A percentile compares a stretch with the other conserved stretches of the same genome.
Conservation (phyloP, 495 filamentous ascomycete species). For the Pyrenopolyporus hunteri region DNA sequence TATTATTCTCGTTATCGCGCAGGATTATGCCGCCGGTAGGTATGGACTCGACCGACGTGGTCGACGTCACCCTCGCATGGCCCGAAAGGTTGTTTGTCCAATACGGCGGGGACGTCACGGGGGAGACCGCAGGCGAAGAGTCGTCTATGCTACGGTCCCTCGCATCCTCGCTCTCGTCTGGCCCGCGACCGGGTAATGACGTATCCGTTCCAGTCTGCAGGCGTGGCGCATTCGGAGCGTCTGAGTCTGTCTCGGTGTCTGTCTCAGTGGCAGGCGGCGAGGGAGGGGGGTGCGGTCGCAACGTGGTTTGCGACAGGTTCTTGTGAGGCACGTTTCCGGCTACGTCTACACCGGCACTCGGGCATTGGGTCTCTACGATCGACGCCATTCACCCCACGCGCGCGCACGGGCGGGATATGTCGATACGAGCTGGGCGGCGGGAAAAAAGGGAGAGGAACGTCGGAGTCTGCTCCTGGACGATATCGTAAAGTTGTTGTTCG, state of each 20-base stretch:
- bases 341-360: background rate
- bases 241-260: conserved; percentile 33
- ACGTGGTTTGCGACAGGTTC: conserved; percentile 29
- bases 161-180: background rate
- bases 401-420: background rate
- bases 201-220: background rate
- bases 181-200: background rate
- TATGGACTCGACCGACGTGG: conserved; percentile 54
- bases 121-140: conserved; percentile 4
- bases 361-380: conserved; percentile 11
- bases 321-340: conserved; percentile 22
- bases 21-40: conserved; percentile 56
- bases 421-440: background rate
- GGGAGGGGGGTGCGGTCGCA: conserved; percentile 21
- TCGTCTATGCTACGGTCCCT: too few relatives aligned
- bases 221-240: conserved; percentile 12
- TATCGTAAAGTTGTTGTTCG: background rate
- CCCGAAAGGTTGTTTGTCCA: conserved; percentile 18
- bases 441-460: background rate
- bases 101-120: conserved; percentile 33
- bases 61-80: conserved; percentile 45
- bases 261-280: conserved; percentile 34
- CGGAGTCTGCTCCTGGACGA: background rate
- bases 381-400: conserved; percentile 24
- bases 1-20: conserved; percentile 58